phyloP scores from a whole-genome alignment of 495 filamentous ascomycete genomes.

The Articulospora tetracladia region DNA sequence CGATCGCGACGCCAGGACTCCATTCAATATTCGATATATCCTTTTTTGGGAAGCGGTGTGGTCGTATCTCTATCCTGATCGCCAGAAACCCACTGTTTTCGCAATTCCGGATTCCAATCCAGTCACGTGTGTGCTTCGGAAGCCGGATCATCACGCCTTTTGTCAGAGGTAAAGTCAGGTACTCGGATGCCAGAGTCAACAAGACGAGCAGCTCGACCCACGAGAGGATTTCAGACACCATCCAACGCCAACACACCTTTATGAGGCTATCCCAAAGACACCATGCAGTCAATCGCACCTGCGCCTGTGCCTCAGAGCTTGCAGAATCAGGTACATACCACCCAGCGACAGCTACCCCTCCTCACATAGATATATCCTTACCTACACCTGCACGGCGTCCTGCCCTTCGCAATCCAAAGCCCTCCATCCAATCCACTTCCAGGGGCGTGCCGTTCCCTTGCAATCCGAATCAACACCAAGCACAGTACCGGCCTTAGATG shows the following conservation, averaged over 20 bases:
- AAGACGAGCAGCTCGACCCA: not conserved
- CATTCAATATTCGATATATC: not conserved
- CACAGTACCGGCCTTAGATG: conserved; percentile 3
- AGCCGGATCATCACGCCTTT: not conserved
- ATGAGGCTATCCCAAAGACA: not conserved
- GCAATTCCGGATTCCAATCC: not conserved
- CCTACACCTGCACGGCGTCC: not conserved
- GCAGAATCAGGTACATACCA: conserved; percentile 21
- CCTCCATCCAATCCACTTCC: not conserved
- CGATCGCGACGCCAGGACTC: not conserved
- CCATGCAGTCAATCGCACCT: conserved; percentile 24
- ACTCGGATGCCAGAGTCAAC: not conserved
- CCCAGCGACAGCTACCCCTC: not conserved
- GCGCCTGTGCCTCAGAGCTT: conserved; percentile 23
- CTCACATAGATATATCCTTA: not conserved
- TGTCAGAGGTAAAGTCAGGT: not conserved
- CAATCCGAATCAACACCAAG: not conserved
- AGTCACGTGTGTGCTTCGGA: not conserved
- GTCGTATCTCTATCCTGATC: not conserved
- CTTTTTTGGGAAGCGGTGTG: not conserved
- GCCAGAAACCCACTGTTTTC: not conserved
- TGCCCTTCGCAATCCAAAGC: not conserved
- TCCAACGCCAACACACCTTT: not conserved
- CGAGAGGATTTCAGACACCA: not conserved
- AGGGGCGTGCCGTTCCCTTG: not conserved